Base-by-base conservation (phyloP, 2,329 filamentous ascomycete species). In the Botrytis sinoallii region DNA sequence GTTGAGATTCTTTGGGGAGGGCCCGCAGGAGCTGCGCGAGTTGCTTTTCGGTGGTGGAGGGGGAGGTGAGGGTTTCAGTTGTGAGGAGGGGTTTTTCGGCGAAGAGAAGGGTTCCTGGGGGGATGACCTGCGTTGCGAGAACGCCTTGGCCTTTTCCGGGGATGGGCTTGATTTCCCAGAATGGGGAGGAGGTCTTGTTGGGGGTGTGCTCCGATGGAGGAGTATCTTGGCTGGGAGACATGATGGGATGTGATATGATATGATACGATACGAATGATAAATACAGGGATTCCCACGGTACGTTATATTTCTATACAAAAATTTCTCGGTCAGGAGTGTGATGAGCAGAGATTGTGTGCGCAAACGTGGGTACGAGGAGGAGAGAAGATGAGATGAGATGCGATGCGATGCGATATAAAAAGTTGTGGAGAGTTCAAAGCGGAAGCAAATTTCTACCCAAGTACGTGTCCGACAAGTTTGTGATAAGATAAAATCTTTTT, bases 41-140 rank as follows among this genome's bases (percentile, higher is more conserved):
- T 57, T 80, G 75, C 10, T 67, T 70, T 35, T 81, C 79, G 20
- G 74, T 76, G 38, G 70, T 76, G 20, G 73, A 70, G 12, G 76
- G 44, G 32, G 76, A 74, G 6, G 72, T 77, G 40, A 80, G 74
- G 20, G 75, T 74, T 12, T 77, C 76, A 12, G 78, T 80, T 20
- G 78, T 80, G 59, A 81, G 70, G 38, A 81, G 64, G 29, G 79
- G 78, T 12, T 75, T 60, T 72, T 81, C 79, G 75, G 77, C 78
- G 75, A 81, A 66, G 52, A 81, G 74, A 20, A 79, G 76, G 14
- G 79, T 80, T n/a, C 79, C 80, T 4, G 79, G 76, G 9, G 60
- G 44, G 29, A 81, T 78, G 38, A 75, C 68, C 38, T 75, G 72
- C 14, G 69, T 75, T 29, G 78, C 77, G n/a, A 81, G 57, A 0